Evolutionary conservation across 2,329 filamentous ascomycete genomes (phyloP), one percentile per base, ranked within the genome.

Genomic region (Fusarium mexicanum): DNA sequence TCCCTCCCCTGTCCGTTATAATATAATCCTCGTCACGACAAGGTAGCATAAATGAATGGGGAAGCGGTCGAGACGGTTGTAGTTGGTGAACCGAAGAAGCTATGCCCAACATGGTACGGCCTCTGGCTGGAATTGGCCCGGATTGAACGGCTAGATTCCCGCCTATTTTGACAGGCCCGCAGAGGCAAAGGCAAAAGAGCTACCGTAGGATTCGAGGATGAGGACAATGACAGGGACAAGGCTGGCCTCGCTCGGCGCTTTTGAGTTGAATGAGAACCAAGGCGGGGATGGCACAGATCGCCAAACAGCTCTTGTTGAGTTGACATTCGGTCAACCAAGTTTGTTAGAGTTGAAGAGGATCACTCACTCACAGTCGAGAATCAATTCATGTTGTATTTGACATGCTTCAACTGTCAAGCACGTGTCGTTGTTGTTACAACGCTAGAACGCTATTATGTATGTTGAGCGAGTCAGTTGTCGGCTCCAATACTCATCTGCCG

Each of bases 71-170:
- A 58, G 64, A 71, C 73, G 68, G 41, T 66, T 62, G 29, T 65
- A 59, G 67, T 63, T 75, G 64, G 54, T 67, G 60, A 44, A 24
- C 65, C 70, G 60, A 74, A 44, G 53, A 47, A 60, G 58, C 74
- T 74, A 78, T 74, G 22, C 74, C 76, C 38, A 74, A 77, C 58
- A 43, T 57, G 74, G 76, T 29, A 48, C 50, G 61, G 55, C 57
- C 40, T 61, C 64, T 72, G 60, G 67, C 61, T 61, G 51, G 35
- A 59, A 66, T 61, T 60, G 66, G 70, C 38, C 53, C 71, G 71
- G 73, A 24, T 53, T 64, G 48, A 40, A 58, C 76, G 76, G 76
- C 67, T 77, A 74, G 76, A 75, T 76, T 55, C 67, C 76, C 76
- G 76, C 60, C 62, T 59, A 67, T 31, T 73, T 71, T 71, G 72